Evolutionary conservation across 192 early-diverging fungal genomes (phyloP).

Genomic region (Backusella tuberculispora): DNA sequence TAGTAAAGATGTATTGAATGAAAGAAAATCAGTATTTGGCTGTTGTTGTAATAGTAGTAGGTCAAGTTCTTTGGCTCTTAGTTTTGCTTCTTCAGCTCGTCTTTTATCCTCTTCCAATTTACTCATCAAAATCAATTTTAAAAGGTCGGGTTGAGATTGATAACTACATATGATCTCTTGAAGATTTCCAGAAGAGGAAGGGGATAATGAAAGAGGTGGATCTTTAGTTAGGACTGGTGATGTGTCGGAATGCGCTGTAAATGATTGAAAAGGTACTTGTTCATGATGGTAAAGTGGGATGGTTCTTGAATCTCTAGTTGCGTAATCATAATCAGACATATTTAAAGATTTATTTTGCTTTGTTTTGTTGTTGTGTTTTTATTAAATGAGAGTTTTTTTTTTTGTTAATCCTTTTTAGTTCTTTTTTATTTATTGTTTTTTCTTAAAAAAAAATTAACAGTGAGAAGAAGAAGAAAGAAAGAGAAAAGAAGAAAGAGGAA

Average conservation of each 20-base stretch:
- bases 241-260: neutral
- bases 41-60: neutral
- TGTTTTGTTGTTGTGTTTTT: neutral
- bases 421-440: neutral
- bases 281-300: conserved; percentile 29
- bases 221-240: conserved; percentile 9
- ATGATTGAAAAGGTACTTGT: conserved; percentile 19
- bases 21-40: conserved; percentile 2
- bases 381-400: neutral
- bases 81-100: conserved; percentile 56
- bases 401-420: neutral
- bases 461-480: neutral
- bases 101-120: conserved; percentile 62
- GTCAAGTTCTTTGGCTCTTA: conserved; percentile 38
- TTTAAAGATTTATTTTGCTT: neutral
- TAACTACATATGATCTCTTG: conserved; percentile 54
- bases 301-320: conserved; percentile 7
- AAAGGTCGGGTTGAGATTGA: conserved; percentile 52
- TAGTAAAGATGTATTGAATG: conserved; percentile 6
- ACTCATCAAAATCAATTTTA: conserved; percentile 54
- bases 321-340: conserved; percentile 6
- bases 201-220: neutral
- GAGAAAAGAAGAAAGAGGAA: neutral
- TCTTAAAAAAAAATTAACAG: neutral
- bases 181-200: conserved; percentile 44